Conservation (phyloP, 805 yeast genomes). For the Blastobotrys muscicola region DNA sequence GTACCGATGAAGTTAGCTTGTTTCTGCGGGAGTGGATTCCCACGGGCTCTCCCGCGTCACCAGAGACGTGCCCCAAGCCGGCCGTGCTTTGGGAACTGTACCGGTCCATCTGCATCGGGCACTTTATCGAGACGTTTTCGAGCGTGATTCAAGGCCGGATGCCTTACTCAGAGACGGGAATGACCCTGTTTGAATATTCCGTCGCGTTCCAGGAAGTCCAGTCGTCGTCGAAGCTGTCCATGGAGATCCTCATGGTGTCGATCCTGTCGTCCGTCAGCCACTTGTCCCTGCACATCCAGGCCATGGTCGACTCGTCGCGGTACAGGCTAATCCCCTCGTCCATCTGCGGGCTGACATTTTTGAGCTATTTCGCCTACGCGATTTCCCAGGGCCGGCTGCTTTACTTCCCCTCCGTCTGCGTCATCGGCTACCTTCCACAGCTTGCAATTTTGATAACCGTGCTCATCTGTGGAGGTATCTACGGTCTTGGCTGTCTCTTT, state of each 20-base stretch:
- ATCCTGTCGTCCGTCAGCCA: constrained; percentile 51
- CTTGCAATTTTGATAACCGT: constrained; percentile 44
- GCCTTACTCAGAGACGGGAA: constrained; percentile 56
- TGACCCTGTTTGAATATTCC: constrained; percentile 68
- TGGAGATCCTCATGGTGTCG: constrained; percentile 43
- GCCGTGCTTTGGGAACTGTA: constrained; percentile 50
- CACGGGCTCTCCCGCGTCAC: constrained; percentile 3
- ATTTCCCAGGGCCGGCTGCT: constrained; percentile 34
- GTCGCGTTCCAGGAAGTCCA: constrained; percentile 67
- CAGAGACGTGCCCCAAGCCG: constrained; percentile 35
- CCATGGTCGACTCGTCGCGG: constrained; percentile 40
- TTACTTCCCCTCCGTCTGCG: constrained; percentile 45
- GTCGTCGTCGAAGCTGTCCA: constrained; percentile 40
- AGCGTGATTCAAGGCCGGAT: constrained; percentile 45
- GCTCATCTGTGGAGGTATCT: constrained; percentile 42
- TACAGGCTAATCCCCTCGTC: constrained; percentile 59
- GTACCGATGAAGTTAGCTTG: constrained; percentile 5
- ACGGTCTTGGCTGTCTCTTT: constrained; percentile 48
- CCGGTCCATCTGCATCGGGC: constrained; percentile 47
- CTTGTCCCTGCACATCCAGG: constrained; percentile 52
- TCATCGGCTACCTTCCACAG: constrained; percentile 60
- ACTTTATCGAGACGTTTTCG: constrained; percentile 57
- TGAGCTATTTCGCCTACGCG: constrained; percentile 38
- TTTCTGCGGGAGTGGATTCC: constrained; percentile 6
- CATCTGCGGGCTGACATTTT: constrained; percentile 43